Evolutionary conservation across 2,329 filamentous ascomycete species (phyloP).

Genomic region (Trichophyton simii): DNA sequence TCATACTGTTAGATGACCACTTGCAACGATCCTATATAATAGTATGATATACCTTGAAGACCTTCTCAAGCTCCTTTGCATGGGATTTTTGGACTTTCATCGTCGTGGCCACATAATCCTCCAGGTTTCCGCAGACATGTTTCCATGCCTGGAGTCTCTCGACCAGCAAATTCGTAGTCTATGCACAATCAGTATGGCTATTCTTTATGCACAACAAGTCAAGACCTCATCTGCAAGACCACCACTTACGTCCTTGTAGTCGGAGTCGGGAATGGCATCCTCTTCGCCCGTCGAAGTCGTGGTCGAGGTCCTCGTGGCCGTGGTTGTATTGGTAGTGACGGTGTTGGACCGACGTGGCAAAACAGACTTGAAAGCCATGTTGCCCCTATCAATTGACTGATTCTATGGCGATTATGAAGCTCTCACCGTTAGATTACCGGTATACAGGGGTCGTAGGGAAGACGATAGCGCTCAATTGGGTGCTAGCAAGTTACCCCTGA

Average conservation of each 20-base stretch:
- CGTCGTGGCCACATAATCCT: constrained; percentile 74
- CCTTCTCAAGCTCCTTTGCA: constrained; percentile 89
- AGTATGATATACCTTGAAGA: constrained; percentile 55
- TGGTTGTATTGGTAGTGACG: constrained; percentile 17
- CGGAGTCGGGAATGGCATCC: constrained; percentile 26
- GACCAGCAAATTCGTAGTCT: constrained; percentile 68
- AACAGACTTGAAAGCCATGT: neutral
- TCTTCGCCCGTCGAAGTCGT: constrained; percentile 14
- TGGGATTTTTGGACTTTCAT: constrained; percentile 77
- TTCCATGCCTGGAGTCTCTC: constrained; percentile 93
- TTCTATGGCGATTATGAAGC: neutral
- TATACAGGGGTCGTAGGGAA: neutral
- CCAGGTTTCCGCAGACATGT: constrained; percentile 78
- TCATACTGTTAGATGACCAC: constrained; percentile 7
- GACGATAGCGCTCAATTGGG: neutral
- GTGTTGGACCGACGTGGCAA: constrained; percentile 8
- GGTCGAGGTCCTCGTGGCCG: constrained; percentile 10
- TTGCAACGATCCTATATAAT: neutral
- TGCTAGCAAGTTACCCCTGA: neutral
- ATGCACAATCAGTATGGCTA: neutral
- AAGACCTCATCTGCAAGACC: neutral
- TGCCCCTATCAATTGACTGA: neutral
- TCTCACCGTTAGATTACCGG: neutral
- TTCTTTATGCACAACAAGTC: too few species aligned
- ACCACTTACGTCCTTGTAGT: constrained; percentile 22